Percentiles rank a stretch among this genome's conserved stretches.
Conservation (phyloP, 106 monocot genomes). For the Allium sativum region DNA sequence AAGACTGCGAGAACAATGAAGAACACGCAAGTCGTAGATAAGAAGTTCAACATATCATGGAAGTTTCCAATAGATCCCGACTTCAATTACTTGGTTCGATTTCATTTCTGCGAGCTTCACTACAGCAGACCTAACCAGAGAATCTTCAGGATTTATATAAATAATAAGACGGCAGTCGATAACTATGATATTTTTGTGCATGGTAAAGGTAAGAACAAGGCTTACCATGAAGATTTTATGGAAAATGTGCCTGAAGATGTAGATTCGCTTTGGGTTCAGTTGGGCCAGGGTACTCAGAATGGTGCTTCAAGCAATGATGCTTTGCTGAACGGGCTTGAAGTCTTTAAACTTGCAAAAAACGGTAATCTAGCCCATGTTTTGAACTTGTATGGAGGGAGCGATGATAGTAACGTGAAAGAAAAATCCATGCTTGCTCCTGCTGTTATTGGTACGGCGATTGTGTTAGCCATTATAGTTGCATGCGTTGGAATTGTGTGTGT, state of each 20-base stretch:
- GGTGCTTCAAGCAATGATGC: conserved; percentile 34
- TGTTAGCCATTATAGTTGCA: conserved; percentile 3
- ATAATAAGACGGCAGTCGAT: conserved; percentile 44
- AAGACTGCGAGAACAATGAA: conserved; percentile 41
- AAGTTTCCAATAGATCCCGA: conserved; percentile 42
- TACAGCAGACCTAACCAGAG: conserved; percentile 30
- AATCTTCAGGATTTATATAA: conserved; percentile 55
- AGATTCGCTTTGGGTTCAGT: conserved; percentile 47
- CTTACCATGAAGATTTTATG: conserved; percentile 54
- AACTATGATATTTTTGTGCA: conserved; percentile 42
- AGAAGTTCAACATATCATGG: conserved; percentile 68
- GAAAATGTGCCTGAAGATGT: conserved; percentile 15
- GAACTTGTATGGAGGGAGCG: conserved; percentile 1
- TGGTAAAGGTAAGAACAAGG: conserved; percentile 59
- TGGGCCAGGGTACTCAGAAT: conserved; percentile 30
- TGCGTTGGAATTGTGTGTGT: conserved; percentile 10
- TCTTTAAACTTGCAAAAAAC: conserved; percentile 56
- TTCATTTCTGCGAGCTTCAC: conserved; percentile 65
- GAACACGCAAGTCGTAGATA: conserved; percentile 30
- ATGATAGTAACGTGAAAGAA: conserved; percentile 2
- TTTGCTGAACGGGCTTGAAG: conserved; percentile 63
- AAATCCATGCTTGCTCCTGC: conserved; percentile 17
- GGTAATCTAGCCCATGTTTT: conserved; percentile 51
- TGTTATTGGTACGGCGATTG: conserved; percentile 12
- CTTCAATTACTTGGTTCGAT: conserved; percentile 53